Percentiles rank a stretch among this genome's conserved stretches.
Conservation (phyloP, 805 yeast genomes). For the Pichia pseudocactophila region DNA sequence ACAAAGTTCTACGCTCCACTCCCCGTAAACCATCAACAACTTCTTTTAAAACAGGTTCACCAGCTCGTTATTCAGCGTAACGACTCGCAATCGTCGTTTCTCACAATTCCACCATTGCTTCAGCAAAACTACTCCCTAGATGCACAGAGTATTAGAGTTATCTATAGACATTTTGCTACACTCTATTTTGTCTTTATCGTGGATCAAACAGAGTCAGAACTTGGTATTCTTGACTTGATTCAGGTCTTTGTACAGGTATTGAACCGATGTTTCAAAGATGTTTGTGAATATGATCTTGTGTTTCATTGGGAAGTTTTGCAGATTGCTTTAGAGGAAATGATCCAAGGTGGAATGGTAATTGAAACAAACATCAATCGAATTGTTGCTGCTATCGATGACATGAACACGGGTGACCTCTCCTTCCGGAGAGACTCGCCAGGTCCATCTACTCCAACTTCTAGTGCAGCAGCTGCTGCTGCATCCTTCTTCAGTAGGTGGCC, state of each 20-base stretch:
- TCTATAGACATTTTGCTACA: constrained; percentile 91
- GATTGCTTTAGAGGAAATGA: constrained; percentile 82
- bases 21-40: constrained; percentile 72
- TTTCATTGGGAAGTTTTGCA: constrained; percentile 97
- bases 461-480: background rate
- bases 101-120: constrained; percentile 76
- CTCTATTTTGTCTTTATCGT: constrained; percentile 93
- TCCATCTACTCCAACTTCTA: constrained; percentile 10
- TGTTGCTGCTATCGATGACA: constrained; percentile 74
- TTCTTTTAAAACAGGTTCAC: constrained; percentile 73
- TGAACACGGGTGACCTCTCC: constrained; percentile 39
- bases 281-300: constrained; percentile 92
- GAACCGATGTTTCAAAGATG: constrained; percentile 88
- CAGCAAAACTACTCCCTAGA: constrained; percentile 30
- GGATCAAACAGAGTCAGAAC: constrained; percentile 90
- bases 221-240: constrained; percentile 87
- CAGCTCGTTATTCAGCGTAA: constrained; percentile 65
- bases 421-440: constrained; percentile 12
- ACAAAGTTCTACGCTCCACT: constrained; percentile 90
- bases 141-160: constrained; percentile 72
- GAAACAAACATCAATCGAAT: constrained; percentile 80
- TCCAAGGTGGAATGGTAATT: constrained; percentile 97
- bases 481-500: constrained; percentile 14
- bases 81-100: constrained; percentile 74
- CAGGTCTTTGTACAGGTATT: constrained; percentile 95